Conservation (phyloP, 208 protist species). For the Trypanosoma vivax region DNA sequence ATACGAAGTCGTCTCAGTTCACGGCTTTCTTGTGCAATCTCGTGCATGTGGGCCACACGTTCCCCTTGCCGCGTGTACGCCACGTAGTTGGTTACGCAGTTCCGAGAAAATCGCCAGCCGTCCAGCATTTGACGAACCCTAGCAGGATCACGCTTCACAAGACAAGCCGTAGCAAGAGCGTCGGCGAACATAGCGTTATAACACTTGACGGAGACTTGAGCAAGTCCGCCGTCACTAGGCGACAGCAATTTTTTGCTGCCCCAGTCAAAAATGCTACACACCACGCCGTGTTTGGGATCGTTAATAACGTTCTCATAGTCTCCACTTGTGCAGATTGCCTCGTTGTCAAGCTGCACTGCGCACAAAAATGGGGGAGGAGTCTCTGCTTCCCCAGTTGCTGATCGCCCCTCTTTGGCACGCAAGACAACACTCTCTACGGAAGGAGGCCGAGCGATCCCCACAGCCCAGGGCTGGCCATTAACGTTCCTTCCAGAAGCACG, state of each 20-base stretch:
- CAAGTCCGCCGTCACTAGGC: constrained; percentile 25
- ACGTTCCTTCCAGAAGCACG: constrained; percentile 29
- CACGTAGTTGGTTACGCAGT: constrained; percentile 52
- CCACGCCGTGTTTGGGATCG: neutral
- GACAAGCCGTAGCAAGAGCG: constrained; percentile 59
- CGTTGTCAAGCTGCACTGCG: constrained; percentile 29
- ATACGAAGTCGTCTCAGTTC: constrained; percentile 55
- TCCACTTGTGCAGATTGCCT: constrained; percentile 39
- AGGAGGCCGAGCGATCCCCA: constrained; percentile 33
- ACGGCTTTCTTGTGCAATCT: constrained; percentile 52
- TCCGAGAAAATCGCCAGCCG: constrained; percentile 25
- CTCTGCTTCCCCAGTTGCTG: neutral
- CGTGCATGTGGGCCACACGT: constrained; percentile 59
- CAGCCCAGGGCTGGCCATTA: constrained; percentile 23
- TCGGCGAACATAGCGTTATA: constrained; percentile 83
- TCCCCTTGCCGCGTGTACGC: constrained; percentile 44
- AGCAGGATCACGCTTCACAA: constrained; percentile 55
- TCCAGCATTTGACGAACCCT: constrained; percentile 62
- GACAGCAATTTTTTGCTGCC: constrained; percentile 20
- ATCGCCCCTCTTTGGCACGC: constrained; percentile 5
- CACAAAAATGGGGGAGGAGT: constrained; percentile 11
- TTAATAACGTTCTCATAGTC: constrained; percentile 41
- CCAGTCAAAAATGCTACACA: constrained; percentile 33
- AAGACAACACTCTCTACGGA: constrained; percentile 18
- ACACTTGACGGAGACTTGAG: constrained; percentile 68